These are phyloP conservation scores for Brassica cretica DNA, from an alignment of 345 rosid species.

Conservation along the genomic window DNA sequence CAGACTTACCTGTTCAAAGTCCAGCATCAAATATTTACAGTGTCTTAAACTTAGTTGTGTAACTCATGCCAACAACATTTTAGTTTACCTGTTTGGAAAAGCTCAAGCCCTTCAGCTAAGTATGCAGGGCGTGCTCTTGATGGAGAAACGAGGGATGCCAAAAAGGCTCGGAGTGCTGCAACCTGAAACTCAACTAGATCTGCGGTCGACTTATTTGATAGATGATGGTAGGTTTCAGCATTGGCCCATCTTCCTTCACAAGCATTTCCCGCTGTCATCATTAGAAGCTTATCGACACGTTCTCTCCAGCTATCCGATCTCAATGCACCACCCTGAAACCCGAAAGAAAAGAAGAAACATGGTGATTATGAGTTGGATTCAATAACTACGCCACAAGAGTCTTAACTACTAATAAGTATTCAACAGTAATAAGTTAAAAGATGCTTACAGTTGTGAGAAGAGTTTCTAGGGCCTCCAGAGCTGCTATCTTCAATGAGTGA, in stretches of 20 bases:
- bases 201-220: conserved; percentile 39
- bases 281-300: conserved; percentile 59
- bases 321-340: conserved; percentile 66
- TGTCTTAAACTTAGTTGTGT: neutral
- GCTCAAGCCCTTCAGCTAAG: conserved; percentile 69
- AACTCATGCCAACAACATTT: neutral
- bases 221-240: conserved; percentile 43
- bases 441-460: conserved; percentile 76
- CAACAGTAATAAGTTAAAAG: neutral
- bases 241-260: conserved; percentile 58
- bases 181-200: conserved; percentile 61
- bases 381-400: conserved; percentile 4
- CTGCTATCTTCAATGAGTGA: conserved; percentile 65
- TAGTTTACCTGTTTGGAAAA: conserved; percentile 67
- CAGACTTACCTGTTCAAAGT: conserved; percentile 50
- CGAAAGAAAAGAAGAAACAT: neutral
- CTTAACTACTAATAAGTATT: neutral
- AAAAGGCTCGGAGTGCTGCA: conserved; percentile 69
- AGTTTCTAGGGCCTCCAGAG: conserved; percentile 69
- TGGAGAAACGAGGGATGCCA: conserved; percentile 77
- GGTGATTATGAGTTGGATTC: conserved; percentile 2
- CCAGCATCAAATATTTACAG: conserved; percentile 12
- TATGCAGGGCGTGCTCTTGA: conserved; percentile 54
- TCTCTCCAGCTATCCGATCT: conserved; percentile 70
- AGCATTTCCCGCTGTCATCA: conserved; percentile 55